phyloP scores from a whole-genome alignment of 371 early-diverging fungal species.

The Umbelopsis sp. region DNA sequence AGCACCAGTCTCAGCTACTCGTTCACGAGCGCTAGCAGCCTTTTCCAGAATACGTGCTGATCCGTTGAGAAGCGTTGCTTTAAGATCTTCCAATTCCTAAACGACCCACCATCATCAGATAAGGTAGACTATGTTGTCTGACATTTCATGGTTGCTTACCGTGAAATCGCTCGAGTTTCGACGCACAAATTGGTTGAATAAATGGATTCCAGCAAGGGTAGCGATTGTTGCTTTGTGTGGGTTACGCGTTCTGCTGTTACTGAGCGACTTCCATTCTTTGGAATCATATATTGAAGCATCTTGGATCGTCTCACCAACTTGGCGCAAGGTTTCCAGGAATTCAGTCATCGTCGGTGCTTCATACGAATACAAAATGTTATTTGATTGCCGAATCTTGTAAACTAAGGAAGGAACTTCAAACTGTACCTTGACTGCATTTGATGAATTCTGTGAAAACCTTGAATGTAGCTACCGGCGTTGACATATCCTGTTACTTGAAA shows the following conservation, averaged over 20 bases:
- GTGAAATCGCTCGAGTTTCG: slow-evolving; percentile 71
- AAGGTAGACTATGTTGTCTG: neutral
- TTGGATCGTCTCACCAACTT: slow-evolving; percentile 61
- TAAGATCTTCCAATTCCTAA: slow-evolving; percentile 81
- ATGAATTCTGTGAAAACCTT: slow-evolving; percentile 80
- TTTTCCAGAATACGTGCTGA: slow-evolving; percentile 77
- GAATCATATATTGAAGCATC: slow-evolving; percentile 16
- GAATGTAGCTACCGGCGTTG: slow-evolving; percentile 90
- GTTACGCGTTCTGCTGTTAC: slow-evolving; percentile 29
- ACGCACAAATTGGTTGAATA: slow-evolving; percentile 82
- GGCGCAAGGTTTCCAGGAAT: slow-evolving; percentile 78
- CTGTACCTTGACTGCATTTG: slow-evolving; percentile 65
- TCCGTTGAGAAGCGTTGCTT: slow-evolving; percentile 70
- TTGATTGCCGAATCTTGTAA: neutral
- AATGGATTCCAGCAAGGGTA: slow-evolving; percentile 84
- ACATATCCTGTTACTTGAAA: slow-evolving; percentile 59
- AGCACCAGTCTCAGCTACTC: slow-evolving; percentile 82
- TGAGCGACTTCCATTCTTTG: slow-evolving; percentile 58
- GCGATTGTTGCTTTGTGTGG: slow-evolving; percentile 58
- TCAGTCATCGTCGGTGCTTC: slow-evolving; percentile 86
- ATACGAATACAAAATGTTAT: neutral
- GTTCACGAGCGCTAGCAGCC: slow-evolving; percentile 71
- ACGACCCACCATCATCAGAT: neutral
- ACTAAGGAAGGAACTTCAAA: too few relatives aligned
- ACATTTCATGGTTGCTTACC: slow-evolving; percentile 29